phyloP scores from a whole-genome alignment of 305 asterid species.

The Fraxinus latifolia region DNA sequence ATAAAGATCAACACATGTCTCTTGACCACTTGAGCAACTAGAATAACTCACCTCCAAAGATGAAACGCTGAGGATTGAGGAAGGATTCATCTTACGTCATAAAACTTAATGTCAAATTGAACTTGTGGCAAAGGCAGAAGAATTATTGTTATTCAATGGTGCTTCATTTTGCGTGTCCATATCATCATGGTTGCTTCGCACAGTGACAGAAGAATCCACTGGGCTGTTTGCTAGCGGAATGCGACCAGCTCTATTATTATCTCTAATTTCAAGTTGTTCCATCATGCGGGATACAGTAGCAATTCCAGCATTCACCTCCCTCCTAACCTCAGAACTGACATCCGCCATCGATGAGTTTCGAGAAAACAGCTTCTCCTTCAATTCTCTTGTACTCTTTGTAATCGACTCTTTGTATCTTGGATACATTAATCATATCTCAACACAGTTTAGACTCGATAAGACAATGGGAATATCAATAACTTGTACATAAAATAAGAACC shows the following conservation, averaged over 20 bases:
- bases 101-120: conserved; percentile 38
- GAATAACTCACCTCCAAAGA: conserved; percentile 56
- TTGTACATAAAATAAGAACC: background rate
- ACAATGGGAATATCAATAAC: background rate
- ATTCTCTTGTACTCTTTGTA: conserved; percentile 71
- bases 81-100: conserved; percentile 28
- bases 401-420: conserved; percentile 83
- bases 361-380: conserved; percentile 85
- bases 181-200: conserved; percentile 37
- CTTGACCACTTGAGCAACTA: conserved; percentile 1
- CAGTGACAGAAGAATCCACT: conserved; percentile 35
- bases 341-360: conserved; percentile 72
- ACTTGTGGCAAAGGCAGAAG: conserved; percentile 48
- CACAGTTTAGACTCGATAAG: conserved; percentile 9
- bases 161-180: conserved; percentile 29
- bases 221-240: conserved; percentile 27
- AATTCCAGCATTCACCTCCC: conserved; percentile 71
- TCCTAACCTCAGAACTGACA: conserved; percentile 66
- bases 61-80: conserved; percentile 69
- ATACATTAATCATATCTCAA: background rate
- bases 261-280: conserved; percentile 77
- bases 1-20: background rate
- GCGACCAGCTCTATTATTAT: conserved; percentile 29
- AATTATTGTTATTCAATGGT: conserved; percentile 31
- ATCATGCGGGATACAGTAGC: conserved; percentile 81